Evolutionary conservation across 1,284 basidiomycete genomes (phyloP), one percentile per base, ranked within the genome.

Genomic region (Pseudozyma sp.): DNA sequence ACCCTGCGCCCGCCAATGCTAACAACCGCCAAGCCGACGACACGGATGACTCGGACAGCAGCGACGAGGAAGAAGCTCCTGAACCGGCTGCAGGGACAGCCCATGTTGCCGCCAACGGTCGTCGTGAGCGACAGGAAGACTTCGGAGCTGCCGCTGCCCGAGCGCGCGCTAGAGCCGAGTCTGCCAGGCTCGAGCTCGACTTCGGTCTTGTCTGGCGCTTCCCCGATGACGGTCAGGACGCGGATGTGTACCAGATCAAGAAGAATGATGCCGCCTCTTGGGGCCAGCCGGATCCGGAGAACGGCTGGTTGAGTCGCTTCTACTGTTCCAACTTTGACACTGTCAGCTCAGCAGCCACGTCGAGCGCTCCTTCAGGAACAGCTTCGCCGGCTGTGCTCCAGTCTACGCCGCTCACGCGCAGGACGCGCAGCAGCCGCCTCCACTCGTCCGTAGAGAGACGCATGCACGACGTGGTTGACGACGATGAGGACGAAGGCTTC

Each of bases 291-390:
- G 78, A 81, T 31, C 73, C 70, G 4, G 79, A 81, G 44, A 77
- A 79, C 44, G 73, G 78, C 50, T 80, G 80, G 80, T 47, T 81
- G 49, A 79, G 77, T 46, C 67, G 75, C 9, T 81, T 81, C 75
- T 81, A 78, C 64, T 75, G 78, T 54, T 75, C 72, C 60, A 75
- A 70, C 45, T 75, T 70, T 57, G 72, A 75, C 54, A 73, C 65
- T 50, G 65, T 68, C 31, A 60, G 58, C 43, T 73, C 70, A 13
- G 48, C 55, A 17, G 33, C 64, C 16, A 60, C 70, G 10, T 64
- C 69, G 24, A 58, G 64, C 39, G 56, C 59, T 29, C 64, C 69
- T 52, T 72, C 70, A 16, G 69, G 69, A 11, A 49, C 55, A 6
- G 49, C 65, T 9, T 73, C 70, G 44, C 70, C 70, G 10, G 70